These are phyloP conservation scores for Calonectria ilicicola DNA, from an alignment of 2,329 filamentous ascomycete species.

Conservation along the genomic window DNA sequence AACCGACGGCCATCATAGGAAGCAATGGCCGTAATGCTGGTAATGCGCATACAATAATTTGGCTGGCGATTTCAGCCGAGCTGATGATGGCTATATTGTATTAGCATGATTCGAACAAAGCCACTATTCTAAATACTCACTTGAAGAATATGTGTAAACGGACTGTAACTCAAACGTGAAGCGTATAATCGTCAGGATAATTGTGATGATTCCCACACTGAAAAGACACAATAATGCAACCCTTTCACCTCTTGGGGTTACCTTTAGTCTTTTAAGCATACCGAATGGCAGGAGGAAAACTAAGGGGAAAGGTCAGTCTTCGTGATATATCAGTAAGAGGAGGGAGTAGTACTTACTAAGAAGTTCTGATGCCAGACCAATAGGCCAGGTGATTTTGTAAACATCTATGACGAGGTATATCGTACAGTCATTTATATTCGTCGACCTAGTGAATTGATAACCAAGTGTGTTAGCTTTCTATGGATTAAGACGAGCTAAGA, in stretches of 20 bases:
- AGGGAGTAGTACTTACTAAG: not conserved
- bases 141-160: not conserved
- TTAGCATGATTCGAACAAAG: not conserved
- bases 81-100: not conserved
- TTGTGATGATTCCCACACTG: not conserved
- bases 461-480: not conserved
- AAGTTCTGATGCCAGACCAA: not conserved
- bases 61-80: not conserved
- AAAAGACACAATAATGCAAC: not conserved
- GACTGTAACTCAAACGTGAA: not conserved
- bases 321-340: not conserved
- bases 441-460: not conserved
- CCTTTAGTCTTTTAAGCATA: not conserved
- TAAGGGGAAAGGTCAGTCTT: not conserved
- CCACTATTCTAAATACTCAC: not conserved
- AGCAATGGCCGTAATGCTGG: not conserved
- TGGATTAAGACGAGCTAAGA: no score
- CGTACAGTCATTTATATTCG: not conserved
- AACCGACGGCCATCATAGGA: not conserved
- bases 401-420: not conserved
- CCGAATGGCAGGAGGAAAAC: conserved; percentile 3
- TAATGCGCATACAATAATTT: conserved; percentile 1
- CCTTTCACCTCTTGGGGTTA: not conserved
- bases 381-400: not conserved
- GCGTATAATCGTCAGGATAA: not conserved